A percentile compares a stretch with the other conserved stretches of the same genome.
Evolutionary conservation across 345 rosid genomes (phyloP).

Genomic region (Rubroshorea leprosula): DNA sequence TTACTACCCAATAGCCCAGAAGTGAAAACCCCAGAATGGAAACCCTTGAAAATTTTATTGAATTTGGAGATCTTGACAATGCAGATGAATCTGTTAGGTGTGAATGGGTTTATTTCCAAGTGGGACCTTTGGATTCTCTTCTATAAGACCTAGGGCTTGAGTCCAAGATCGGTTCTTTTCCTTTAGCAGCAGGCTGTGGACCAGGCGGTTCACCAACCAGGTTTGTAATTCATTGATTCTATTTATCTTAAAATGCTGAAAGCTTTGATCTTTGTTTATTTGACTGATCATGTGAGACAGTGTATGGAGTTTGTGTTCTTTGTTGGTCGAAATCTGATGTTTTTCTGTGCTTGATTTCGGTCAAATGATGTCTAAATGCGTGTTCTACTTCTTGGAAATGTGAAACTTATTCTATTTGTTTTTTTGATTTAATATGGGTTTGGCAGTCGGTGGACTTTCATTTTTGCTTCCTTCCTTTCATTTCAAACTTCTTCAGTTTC

Average conservation of each 20-base stretch:
- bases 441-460: slow-evolving; percentile 22
- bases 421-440: slow-evolving; percentile 19
- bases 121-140: slow-evolving; percentile 13
- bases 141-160: slow-evolving; percentile 12
- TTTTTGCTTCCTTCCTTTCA: slow-evolving; percentile 12
- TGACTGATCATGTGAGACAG: slow-evolving; percentile 8
- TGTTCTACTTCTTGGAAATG: slow-evolving; percentile 17
- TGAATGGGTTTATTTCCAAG: slow-evolving; percentile 4
- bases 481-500: neutral
- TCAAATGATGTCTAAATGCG: slow-evolving; percentile 9
- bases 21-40: slow-evolving; percentile 27
- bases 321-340: neutral
- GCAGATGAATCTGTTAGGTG: slow-evolving; percentile 18
- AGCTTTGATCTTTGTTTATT: slow-evolving; percentile 22
- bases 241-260: slow-evolving; percentile 12
- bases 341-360: slow-evolving; percentile 3
- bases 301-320: slow-evolving; percentile 9
- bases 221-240: slow-evolving; percentile 18
- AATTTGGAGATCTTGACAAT: slow-evolving; percentile 23
- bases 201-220: slow-evolving; percentile 14
- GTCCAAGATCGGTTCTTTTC: slow-evolving; percentile 6
- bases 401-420: slow-evolving; percentile 13
- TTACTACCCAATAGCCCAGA: slow-evolving; percentile 9
- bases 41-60: slow-evolving; percentile 24
- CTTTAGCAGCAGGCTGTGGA: slow-evolving; percentile 1